These are phyloP conservation scores for Gamarada debralockiae DNA, from an alignment of 495 filamentous ascomycete genomes.

Conservation along the genomic window DNA sequence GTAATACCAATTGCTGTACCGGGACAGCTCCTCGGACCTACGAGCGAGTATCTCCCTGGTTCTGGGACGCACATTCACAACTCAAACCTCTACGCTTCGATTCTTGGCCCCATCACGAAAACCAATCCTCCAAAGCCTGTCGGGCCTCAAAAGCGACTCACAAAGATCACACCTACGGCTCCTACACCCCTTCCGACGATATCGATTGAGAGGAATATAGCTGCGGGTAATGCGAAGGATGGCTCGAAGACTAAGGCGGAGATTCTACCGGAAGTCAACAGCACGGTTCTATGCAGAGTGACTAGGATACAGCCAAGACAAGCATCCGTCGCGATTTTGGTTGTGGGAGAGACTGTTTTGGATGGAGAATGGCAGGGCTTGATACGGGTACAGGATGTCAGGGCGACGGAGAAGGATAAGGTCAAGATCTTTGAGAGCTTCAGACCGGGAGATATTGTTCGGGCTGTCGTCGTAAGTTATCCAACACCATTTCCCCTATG, in stretches of 20 bases:
- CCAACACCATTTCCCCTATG: not conserved
- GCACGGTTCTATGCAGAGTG: constrained; percentile 77
- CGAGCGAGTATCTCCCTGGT: constrained; percentile 61
- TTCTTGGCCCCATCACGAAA: constrained; percentile 57
- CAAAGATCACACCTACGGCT: constrained; percentile 41
- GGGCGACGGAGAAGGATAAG: constrained; percentile 92
- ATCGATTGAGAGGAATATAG: constrained; percentile 28
- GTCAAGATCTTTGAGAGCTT: constrained; percentile 90
- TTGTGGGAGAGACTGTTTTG: constrained; percentile 60
- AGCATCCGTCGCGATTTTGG: constrained; percentile 76
- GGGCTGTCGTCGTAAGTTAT: constrained; percentile 72
- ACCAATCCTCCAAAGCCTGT: constrained; percentile 41
- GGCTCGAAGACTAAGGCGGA: constrained; percentile 43
- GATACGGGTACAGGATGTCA: constrained; percentile 79
- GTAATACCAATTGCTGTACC: constrained; percentile 45
- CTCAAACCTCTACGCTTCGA: constrained; percentile 67
- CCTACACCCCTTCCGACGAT: constrained; percentile 23
- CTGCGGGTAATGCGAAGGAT: constrained; percentile 5
- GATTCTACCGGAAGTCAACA: constrained; percentile 75
- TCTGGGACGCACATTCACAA: constrained; percentile 78
- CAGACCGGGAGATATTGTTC: constrained; percentile 87
- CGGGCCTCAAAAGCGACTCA: constrained; percentile 53
- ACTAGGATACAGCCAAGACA: constrained; percentile 78
- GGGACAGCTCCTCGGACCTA: constrained; percentile 72
- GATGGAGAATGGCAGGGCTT: constrained; percentile 60